Evolutionary conservation across 345 rosid species (phyloP).

Genomic region (Gossypium mustelinum): DNA sequence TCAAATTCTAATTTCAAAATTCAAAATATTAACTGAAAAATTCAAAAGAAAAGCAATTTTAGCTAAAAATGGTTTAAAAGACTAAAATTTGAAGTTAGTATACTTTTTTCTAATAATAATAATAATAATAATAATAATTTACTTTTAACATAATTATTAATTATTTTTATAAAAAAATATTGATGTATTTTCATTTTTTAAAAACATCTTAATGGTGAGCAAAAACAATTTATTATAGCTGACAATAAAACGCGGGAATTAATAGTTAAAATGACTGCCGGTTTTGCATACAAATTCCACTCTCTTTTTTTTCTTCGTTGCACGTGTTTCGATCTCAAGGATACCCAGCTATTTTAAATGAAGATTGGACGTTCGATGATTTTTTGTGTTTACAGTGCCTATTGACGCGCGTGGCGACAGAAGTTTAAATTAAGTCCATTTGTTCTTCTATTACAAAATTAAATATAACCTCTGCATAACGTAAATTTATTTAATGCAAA

Average conservation of each 20-base stretch:
- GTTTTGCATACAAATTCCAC: neutral
- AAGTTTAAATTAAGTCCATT: neutral
- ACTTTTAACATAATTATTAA: too few relatives aligned
- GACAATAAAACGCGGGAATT: slow-evolving; percentile 4
- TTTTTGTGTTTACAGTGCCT: neutral
- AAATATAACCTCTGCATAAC: neutral
- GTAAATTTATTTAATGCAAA: slow-evolving; percentile 3
- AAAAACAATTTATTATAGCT: neutral
- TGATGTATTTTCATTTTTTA: too few relatives aligned
- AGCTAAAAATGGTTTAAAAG: neutral
- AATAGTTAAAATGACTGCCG: slow-evolving; percentile 19
- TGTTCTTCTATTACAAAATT: neutral
- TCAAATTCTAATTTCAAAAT: too few relatives aligned
- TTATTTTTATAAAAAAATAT: too few relatives aligned
- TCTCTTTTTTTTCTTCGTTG: neutral
- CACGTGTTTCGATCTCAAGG: neutral
- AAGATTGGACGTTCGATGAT: neutral
- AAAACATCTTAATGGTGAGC: too few relatives aligned
- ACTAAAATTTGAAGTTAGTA: neutral
- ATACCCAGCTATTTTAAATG: neutral
- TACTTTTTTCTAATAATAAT: too few relatives aligned
- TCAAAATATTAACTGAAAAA: neutral
- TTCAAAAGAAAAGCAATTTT: neutral
- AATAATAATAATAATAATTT: too few relatives aligned
- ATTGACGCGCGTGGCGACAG: neutral